phyloP scores from a whole-genome alignment of 2,329 filamentous ascomycete genomes.

The Sclerotinia minor region DNA sequence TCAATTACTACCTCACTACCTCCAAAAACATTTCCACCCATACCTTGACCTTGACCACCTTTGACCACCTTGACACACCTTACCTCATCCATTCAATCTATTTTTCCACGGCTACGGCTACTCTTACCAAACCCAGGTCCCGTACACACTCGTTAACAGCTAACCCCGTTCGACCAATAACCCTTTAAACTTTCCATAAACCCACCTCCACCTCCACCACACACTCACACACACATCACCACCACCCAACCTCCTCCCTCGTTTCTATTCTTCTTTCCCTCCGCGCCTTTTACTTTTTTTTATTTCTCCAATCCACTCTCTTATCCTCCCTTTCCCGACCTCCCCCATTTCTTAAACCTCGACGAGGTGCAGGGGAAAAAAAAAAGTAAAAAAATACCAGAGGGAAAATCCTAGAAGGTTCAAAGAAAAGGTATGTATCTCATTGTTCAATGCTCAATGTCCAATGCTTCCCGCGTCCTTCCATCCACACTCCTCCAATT shows the following conservation, averaged over 20 bases:
- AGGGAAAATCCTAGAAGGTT: neutral
- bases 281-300: conserved; percentile 33
- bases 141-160: conserved; percentile 21
- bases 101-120: conserved; percentile 21
- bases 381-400: conserved; percentile 2
- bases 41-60: conserved; percentile 15
- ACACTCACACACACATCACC: conserved; percentile 36
- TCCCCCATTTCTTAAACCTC: conserved; percentile 36
- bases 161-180: conserved; percentile 21
- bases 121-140: neutral
- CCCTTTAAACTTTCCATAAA: conserved; percentile 25
- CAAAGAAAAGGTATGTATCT: conserved; percentile 35
- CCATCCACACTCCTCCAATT: conserved; percentile 27
- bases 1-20: conserved; percentile 19
- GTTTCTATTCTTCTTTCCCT: conserved; percentile 24
- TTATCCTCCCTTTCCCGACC: conserved; percentile 36
- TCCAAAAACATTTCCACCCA: neutral
- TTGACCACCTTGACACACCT: conserved; percentile 17
- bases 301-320: conserved; percentile 36
- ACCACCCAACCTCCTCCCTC: conserved; percentile 35
- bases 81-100: conserved; percentile 26
- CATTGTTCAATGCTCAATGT: conserved; percentile 15
- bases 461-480: conserved; percentile 33
- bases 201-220: conserved; percentile 33
- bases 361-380: conserved; percentile 30